Base-by-base conservation (phyloP, 176 grass and related monocot genomes). In the Carex pumila region DNA sequence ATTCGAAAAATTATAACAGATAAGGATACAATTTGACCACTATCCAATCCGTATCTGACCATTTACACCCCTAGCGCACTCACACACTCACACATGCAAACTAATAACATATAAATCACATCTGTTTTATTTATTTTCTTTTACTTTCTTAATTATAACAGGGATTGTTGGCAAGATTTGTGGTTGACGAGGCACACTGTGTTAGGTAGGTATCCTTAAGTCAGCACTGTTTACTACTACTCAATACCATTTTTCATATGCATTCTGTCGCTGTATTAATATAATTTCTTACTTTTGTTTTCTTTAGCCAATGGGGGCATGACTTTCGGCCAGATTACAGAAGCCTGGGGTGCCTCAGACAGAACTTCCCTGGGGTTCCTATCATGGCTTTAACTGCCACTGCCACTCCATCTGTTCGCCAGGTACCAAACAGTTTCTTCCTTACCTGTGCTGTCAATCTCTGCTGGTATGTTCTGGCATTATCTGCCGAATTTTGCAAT, bases 341-440 rank as follows among this genome's bases (percentile, higher is more conserved):
- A 88, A 86, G 89, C 62, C 56, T 94, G 63, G 95, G 95, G 55
- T 98, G 92, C 83, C 91, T 95, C 8, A 94, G 90, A 86, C 95
- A 95, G 61, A 94, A 98, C 62, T 98, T 98, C 18, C 90, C 91
- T 83, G 71, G 74, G 37, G 92, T 98, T 4, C 86, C 91, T 71
- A 81, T 98, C 12, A 95, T 98, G 88, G 95, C 91, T 84, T 87
- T 95, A 88, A 98, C 95, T 89, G 95, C 95, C 71, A 95, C 92
- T 86, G 91, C 95, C 52, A 98, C 95, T 65, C 86, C 87, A 88
- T 87, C 85, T 74, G 95, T 98, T 32, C 17, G 68, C 81, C 86
- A 91, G 89, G 95, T 98, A 84, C 19, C 31, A 63, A 80, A 21
- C 4, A 64, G 36, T 37, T 34, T 37, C 12, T 56, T 78, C 22